Conservation (phyloP, 371 early-diverging fungal species). For the Syncephalastrum racemosum region DNA sequence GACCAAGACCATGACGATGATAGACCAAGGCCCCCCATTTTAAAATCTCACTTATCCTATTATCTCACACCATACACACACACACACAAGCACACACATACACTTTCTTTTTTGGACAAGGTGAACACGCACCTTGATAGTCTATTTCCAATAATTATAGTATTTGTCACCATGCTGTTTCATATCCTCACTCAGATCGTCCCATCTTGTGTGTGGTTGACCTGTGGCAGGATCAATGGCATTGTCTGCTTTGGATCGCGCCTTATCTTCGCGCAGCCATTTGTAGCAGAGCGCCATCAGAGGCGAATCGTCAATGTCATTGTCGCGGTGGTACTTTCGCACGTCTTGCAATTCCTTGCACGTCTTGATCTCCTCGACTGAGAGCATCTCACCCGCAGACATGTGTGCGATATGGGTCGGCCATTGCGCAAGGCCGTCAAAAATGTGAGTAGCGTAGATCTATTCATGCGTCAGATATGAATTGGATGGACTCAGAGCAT, state of each 20-base stretch:
- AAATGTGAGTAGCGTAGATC: conserved; percentile 74
- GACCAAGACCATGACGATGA: too few relatives aligned
- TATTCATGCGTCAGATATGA: conserved; percentile 1
- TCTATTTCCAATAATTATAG: conserved; percentile 43
- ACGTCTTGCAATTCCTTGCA: conserved; percentile 54
- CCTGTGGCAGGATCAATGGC: conserved; percentile 35
- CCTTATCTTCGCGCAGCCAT: conserved; percentile 45
- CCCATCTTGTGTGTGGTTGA: conserved; percentile 65
- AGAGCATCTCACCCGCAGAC: conserved; percentile 53
- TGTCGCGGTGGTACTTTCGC: conserved; percentile 27
- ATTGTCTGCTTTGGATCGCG: conserved; percentile 19
- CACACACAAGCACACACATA: too few relatives aligned
- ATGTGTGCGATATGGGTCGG: conserved; percentile 79
- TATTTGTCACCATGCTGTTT: conserved; percentile 69
- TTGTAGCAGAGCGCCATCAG: conserved; percentile 57
- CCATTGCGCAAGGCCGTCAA: conserved; percentile 66
- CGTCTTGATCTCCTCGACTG: conserved; percentile 22
- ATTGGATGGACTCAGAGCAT: not conserved
- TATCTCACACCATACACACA: too few relatives aligned
- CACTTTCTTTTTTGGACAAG: too few relatives aligned
- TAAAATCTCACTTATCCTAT: too few relatives aligned
- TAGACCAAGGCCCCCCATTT: too few relatives aligned
- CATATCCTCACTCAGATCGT: conserved; percentile 73
- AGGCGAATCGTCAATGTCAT: conserved; percentile 57
- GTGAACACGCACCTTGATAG: too few relatives aligned